Evolutionary conservation across 1,284 basidiomycete genomes (phyloP).

Genomic region (Ceratobasidium sp.): DNA sequence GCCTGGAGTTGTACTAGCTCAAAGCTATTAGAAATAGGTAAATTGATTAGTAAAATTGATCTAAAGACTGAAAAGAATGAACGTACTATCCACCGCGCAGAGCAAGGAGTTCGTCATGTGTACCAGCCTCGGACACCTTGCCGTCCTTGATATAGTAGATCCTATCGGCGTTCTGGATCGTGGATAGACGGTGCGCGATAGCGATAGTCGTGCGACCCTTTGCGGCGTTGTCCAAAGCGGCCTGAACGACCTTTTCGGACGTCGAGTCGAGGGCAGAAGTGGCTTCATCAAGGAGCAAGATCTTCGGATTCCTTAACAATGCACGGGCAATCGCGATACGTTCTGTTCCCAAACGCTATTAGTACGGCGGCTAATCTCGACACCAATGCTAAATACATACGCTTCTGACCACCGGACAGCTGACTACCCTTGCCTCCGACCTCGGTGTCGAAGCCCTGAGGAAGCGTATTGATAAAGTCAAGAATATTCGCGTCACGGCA

Average conservation of each 20-base stretch:
- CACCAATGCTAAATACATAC: too few species aligned
- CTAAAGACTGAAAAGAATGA: background rate
- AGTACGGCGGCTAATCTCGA: too few species aligned
- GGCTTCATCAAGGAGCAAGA: constrained; percentile 89
- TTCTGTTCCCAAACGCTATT: too few species aligned
- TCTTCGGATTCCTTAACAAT: constrained; percentile 93
- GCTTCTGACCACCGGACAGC: constrained; percentile 91
- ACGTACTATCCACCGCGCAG: constrained; percentile 74
- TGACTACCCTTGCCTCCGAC: constrained; percentile 95
- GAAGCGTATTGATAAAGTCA: constrained; percentile 72
- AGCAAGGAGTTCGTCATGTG: constrained; percentile 83
- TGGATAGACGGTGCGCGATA: constrained; percentile 92
- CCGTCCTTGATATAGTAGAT: constrained; percentile 96
- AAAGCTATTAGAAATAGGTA: constrained; percentile 58
- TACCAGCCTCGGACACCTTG: constrained; percentile 86
- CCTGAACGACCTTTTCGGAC: constrained; percentile 94
- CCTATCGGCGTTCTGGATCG: constrained; percentile 92
- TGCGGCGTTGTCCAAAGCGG: constrained; percentile 90
- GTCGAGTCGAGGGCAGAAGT: constrained; percentile 96
- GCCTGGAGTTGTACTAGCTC: constrained; percentile 89
- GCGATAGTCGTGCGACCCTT: constrained; percentile 91
- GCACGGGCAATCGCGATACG: constrained; percentile 97
- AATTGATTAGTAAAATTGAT: background rate
- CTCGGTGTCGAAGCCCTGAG: constrained; percentile 90
- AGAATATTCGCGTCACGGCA: constrained; percentile 63